Evolutionary conservation across 2,329 filamentous ascomycete species (phyloP).

Genomic region (Zarea fungicola): DNA sequence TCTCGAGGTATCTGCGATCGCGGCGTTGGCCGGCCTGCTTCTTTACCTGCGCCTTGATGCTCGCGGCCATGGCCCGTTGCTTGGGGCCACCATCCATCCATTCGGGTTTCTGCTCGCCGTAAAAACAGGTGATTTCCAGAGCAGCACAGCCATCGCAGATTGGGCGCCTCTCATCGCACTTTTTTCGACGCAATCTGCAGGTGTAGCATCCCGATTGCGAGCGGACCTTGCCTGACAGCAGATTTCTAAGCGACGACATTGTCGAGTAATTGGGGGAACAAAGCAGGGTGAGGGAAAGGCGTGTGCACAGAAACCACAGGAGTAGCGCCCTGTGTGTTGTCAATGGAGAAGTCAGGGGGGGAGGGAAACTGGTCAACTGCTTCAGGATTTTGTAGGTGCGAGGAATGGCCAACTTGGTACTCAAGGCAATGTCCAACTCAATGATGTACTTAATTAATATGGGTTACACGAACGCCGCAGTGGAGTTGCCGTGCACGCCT

Average conservation of each 20-base stretch:
- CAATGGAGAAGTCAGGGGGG: no score
- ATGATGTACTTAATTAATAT: no score
- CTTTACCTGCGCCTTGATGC: slow-evolving; percentile 54
- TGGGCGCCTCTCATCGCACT: slow-evolving; percentile 52
- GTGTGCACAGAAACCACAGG: no score
- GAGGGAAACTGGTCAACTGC: no score
- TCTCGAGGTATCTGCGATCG: slow-evolving; percentile 43
- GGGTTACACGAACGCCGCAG: background rate
- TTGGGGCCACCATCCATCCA: slow-evolving; percentile 51
- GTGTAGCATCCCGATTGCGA: slow-evolving; percentile 53
- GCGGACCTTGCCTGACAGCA: slow-evolving; percentile 27
- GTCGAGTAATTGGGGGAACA: background rate
- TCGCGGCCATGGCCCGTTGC: slow-evolving; percentile 47
- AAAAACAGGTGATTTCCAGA: slow-evolving; percentile 54
- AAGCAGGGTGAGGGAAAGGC: background rate
- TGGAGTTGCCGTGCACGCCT: slow-evolving; percentile 2
- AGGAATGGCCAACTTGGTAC: no score
- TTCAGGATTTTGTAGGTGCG: no score
- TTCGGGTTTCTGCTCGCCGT: slow-evolving; percentile 45
- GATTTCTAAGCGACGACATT: slow-evolving; percentile 20
- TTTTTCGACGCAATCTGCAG: slow-evolving; percentile 56
- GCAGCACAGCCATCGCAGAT: slow-evolving; percentile 45
- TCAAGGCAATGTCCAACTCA: no score
- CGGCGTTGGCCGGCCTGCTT: slow-evolving; percentile 44
- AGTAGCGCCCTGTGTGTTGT: no score